Base-by-base conservation (phyloP, 371 early-diverging fungal genomes). In the Mucor saturninus region DNA sequence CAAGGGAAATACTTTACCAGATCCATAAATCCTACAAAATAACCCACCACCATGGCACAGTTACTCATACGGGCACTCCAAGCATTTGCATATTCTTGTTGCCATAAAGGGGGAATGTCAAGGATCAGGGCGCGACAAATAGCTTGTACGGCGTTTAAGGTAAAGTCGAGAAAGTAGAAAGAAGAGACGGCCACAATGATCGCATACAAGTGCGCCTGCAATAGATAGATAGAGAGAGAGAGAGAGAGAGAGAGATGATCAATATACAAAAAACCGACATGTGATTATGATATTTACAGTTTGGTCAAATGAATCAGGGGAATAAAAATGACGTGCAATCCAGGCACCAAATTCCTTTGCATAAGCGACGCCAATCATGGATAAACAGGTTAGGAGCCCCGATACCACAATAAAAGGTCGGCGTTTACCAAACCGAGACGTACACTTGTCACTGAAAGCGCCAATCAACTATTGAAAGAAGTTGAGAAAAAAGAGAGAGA, bases 121-220 rank as follows among this genome's bases (percentile, higher is more conserved):
- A 94, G 77, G 53, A 92, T 89, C 35, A 94, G 65, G 3, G 91
- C 88, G 11, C 94, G 87, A 52, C 87, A 87, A 30, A 83, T 75
- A 3, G 91, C 89, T 61, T 88, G 88, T 1, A 76, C 83, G 1
- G 90, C 89, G 66, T 94, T 94, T 56, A 94, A 77, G 0, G 91
- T 84, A 62, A 94, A 93, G 65, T 94, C 94, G 4, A 94, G 73
- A 29, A 78, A 70, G 60, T 90, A 92, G 68, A 93, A 93, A 1
- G 85, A 83, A 0, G 79, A 13, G 1, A 93, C 90, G 10, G 91
- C 92, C 4, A 88, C 69, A 0, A 71, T 61, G 37, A 86, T 84
- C 0, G 86, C 80, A 64, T 73, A 69, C 9, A 56, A 56, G 29
- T 74, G 79, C 7, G 69, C 58, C 81, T 65, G 1, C 21, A 21